These are phyloP conservation scores for Phytophthora macrochlamydospora DNA, from an alignment of 352 stramenopile species.

Conservation along the genomic window DNA sequence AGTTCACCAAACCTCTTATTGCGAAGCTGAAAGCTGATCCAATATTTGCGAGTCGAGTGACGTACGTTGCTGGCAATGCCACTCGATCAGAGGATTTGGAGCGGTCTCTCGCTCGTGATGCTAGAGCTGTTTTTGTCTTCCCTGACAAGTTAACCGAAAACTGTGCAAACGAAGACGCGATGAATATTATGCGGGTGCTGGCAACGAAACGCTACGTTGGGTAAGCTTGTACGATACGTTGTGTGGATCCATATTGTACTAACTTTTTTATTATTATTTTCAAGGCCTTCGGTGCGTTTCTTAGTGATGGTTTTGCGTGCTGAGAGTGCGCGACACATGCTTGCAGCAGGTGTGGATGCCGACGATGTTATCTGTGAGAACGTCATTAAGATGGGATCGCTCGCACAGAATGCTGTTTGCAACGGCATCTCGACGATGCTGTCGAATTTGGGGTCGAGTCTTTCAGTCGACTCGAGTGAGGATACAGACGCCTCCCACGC, in stretches of 20 bases:
- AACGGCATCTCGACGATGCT: conserved; percentile 87
- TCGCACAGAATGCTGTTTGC: conserved; percentile 79
- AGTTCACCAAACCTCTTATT: conserved; percentile 75
- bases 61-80: conserved; percentile 78
- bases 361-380: conserved; percentile 90
- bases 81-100: conserved; percentile 80
- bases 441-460: conserved; percentile 79
- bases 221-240: conserved; percentile 28
- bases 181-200: conserved; percentile 88
- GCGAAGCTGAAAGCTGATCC: conserved; percentile 77
- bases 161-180: conserved; percentile 72
- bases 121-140: conserved; percentile 83
- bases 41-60: conserved; percentile 80
- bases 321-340: conserved; percentile 80
- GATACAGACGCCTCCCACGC: conserved; percentile 13
- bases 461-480: conserved; percentile 60
- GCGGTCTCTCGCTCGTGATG: conserved; percentile 54
- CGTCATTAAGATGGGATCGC: conserved; percentile 86
- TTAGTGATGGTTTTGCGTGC: conserved; percentile 79
- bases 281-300: conserved; percentile 62
- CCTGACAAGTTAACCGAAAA: conserved; percentile 83
- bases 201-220: conserved; percentile 73
- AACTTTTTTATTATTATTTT: conserved; percentile 14
- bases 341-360: conserved; percentile 71
- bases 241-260: not conserved